Base-by-base conservation (phyloP, 305 asterid genomes). In the Solanum hybrid region DNA sequence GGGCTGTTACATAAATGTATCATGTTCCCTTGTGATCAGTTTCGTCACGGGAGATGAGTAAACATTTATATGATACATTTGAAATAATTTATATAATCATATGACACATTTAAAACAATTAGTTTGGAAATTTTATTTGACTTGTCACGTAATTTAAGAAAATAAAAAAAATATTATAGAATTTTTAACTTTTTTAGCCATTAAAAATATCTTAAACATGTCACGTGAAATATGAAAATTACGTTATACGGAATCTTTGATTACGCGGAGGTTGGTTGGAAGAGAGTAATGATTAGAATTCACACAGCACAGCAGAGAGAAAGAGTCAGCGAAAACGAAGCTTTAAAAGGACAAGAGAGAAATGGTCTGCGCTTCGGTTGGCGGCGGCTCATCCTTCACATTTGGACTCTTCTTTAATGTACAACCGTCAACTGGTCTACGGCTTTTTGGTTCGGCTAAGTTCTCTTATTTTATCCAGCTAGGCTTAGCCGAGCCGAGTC, bases 21-120 rank as follows among this genome's bases (percentile, higher is more conserved):
- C 90, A 61, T 37, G 82, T 20, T 34, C 88, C 90, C 88, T 32
- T 89, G 81, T 81, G 51, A 89, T 22, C 65, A 79, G 34, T 51
- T 78, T 31, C 36, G 34, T 87, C 81, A 72, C 17, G 31, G 65
- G 65, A 37, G 32, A 79, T 68, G 72, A 1, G 72, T 61, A 3
- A 61, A 20, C 72, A 61, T 20, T 20, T 41, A 13, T 41, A 41
- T 41, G 61, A 41, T 41, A 41, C 61, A 41, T 41, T 41, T 4
- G 13, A 13, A 41, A 41, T 2, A 13, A 41, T 13, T 41, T 51
- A 15, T 5, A 5, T 51, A 51, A 51, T 51, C 65, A 13, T 41
- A 41, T 41, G 61, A 41, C 13, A 41, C 20, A 41, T 41, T 41
- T 4, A 41, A 13, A 41, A 41, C 6, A 13, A 41, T 13, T 41